Evolutionary conservation across 208 protist genomes (phyloP), one percentile per base, ranked within the genome.

Genomic region (Phytomonas serpens): DNA sequence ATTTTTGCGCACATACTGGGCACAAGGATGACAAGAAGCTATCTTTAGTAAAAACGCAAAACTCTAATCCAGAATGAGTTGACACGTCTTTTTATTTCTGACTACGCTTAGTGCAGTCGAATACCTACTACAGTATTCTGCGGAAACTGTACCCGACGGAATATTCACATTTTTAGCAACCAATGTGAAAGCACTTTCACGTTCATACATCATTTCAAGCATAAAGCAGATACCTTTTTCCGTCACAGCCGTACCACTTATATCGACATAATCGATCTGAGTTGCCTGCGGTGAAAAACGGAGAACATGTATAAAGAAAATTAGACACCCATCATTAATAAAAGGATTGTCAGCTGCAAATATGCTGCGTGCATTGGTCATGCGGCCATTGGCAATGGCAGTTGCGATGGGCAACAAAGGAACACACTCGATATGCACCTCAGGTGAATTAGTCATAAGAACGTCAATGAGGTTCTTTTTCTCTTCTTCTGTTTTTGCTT

Each of bases 121-220:
- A 57, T 57, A 57, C 6, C 47, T 57, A 57, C 47, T 57, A 27
- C 47, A 57, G 47, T 57, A 57, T 57, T 57, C 47, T 57, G 47
- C 47, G 19, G 47, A 57, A 57, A 19, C 47, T 57, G 47, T 27
- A 57, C 19, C 19, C 0, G 75, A 77, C 9, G 73, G 77, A 52
- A 86, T 77, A 14, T 64, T 31, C 29, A 89, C 68, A 42, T 78
- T 74, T 77, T 86, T 83, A 51, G 73, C 79, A 68, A 94, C 64
- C 33, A 95, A 82, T 13, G 83, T 87, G 69, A 93, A 95, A 19
- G 77, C 70, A 32, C 71, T 80, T 37, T 81, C 78, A 27, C 88
- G 78, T 71, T 93, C 90, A 42, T 79, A 66, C 77, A 93, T 90
- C 86, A 90, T 89, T 68, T 93, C 85, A 40, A 93, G 74, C 71